Evolutionary conservation across 257 asterid species (phyloP).

Genomic region (Lycium ferocissimum): DNA sequence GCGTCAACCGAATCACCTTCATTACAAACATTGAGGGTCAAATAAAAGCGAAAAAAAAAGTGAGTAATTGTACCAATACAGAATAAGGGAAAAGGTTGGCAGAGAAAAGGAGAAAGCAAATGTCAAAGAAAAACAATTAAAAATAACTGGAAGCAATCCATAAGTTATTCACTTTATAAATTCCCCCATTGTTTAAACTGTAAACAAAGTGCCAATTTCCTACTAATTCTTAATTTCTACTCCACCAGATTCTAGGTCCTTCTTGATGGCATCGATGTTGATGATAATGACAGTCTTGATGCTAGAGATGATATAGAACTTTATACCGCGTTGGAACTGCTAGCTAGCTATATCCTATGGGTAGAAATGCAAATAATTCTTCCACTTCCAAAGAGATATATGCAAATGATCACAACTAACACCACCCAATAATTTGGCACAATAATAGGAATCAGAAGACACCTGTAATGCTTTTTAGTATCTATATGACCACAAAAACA

Average conservation of each 20-base stretch:
- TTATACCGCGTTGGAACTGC: background rate
- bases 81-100: constrained; percentile 10
- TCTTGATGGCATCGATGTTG: background rate
- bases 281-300: background rate
- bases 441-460: background rate
- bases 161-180: background rate
- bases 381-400: background rate
- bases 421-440: background rate
- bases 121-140: background rate
- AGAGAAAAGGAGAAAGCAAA: background rate
- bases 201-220: background rate
- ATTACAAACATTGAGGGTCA: constrained; percentile 41
- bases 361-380: background rate
- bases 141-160: background rate
- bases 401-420: background rate
- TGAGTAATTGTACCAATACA: constrained; percentile 18
- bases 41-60: constrained; percentile 20
- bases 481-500: background rate
- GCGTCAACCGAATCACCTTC: constrained; percentile 83
- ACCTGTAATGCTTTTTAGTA: background rate
- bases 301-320: background rate
- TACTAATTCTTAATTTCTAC: background rate
- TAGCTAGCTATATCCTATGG: background rate
- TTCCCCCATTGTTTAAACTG: background rate
- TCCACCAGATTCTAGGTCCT: background rate